Conservation (phyloP, 2,329 filamentous ascomycete genomes). For the Chlorencoelia australis region DNA sequence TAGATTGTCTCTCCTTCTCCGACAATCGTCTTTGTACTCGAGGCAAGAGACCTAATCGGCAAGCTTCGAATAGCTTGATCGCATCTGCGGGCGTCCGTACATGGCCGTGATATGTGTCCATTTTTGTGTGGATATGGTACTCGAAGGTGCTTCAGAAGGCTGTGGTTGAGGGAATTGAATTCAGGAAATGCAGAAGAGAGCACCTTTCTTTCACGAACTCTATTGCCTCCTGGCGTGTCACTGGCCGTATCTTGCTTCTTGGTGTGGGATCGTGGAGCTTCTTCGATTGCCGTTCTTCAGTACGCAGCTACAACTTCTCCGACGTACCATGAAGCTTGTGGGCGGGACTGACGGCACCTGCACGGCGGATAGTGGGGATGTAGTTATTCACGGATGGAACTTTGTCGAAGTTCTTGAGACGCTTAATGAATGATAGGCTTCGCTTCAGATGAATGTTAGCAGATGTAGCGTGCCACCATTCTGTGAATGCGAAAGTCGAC, state of each 20-base stretch:
- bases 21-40: conserved; percentile 92
- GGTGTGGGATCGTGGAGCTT: not conserved
- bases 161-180: conserved; percentile 6
- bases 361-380: conserved; percentile 9
- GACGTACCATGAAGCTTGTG: conserved; percentile 16
- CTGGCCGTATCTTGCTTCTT: not conserved
- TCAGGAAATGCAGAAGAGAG: not conserved
- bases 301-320: conserved; percentile 8
- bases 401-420: conserved; percentile 17
- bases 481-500: conserved; percentile 11
- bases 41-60: conserved; percentile 76
- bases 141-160: no score
- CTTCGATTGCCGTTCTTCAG: conserved; percentile 6
- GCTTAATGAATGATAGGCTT: conserved; percentile 16
- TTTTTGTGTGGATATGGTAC: conserved; percentile 41
- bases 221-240: not conserved
- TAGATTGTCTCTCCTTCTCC: conserved; percentile 93
- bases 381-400: conserved; percentile 4
- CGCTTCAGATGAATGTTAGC: conserved; percentile 25
- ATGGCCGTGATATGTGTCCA: conserved; percentile 96
- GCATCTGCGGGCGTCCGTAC: conserved; percentile 94
- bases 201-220: not conserved
- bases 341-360: conserved; percentile 4
- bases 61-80: conserved; percentile 98
- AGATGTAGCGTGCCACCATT: conserved; percentile 13